Base-by-base conservation (phyloP, 805 yeast species). In the Scheffersomyces coipomensis region DNA sequence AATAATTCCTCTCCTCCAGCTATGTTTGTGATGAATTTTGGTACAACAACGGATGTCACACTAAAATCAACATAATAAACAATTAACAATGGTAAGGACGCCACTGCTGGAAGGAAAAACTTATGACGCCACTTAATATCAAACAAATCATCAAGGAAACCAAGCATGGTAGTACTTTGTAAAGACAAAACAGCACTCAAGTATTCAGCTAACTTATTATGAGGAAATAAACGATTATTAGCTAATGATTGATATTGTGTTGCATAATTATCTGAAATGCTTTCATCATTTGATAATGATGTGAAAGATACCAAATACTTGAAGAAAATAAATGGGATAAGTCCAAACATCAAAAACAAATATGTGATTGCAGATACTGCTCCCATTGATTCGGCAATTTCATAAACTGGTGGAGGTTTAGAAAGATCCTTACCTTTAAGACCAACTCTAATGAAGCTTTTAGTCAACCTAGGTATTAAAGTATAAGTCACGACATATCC, bases 71-170 rank as follows among this genome's bases (percentile, higher is more conserved):
- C 88, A 51, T 87, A 89, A 63, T 93, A 93, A 2, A 93, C 96
- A 13, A 91, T 78, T 42, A 93, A 71, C 51, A 93, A 71, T 4
- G 99, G 99, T 32, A 93, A 80, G 1, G 96, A 83, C 0, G 97
- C 97, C 39, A 93, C 79, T 0, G 96, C 96, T 0, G 99, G 99
- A 48, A 93, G 58, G 53, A 93, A 88, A 66, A 93, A 88, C 70
- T 93, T 93, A 67, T 93, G 96, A 56, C 99, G 75, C 99, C 99
- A 93, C 51, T 96, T 76, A 46, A 93, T 81, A 62, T 93, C 99
- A 56, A 93, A 93, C 52, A 93, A 71, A 66, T 93, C 99, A 62
- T 93, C 99, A 34, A 95, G 85, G 22, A 93, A 73, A 0, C 99
- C 99, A 32, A 93, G 68, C 31, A 93, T 66, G 12, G 89, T 74